Base-by-base conservation (phyloP, 768 basidiomycete species). In the Ephemerocybe angulata region DNA sequence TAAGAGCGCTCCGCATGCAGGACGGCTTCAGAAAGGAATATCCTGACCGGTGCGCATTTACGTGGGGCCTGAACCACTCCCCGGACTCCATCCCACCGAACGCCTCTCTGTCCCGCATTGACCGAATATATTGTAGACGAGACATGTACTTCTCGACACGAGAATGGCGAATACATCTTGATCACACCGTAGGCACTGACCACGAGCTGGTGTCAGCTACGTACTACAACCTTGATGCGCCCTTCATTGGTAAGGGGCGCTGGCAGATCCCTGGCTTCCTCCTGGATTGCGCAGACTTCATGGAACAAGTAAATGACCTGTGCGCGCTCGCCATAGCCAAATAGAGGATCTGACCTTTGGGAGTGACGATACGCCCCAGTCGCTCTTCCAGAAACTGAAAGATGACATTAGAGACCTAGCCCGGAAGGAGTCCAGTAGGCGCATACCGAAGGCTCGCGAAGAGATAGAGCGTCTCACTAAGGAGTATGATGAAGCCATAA, bases 41-140 rank as follows among this genome's bases (percentile, higher is more conserved):
- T 24, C 44, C 44, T 22, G 44, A 47, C 44, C 24, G 4, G 22
- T 13, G 7, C 11, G n/a, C 11, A 6, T 47, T 22, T n/a, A 47
- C 24, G 19, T 47, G 44, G 44, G 38, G 38, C n/a, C n/a, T n/a
- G n/a, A 41, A n/a, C 6, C 6, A 41, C 38, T 6, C 7, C 15
- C 7, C 38, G 15, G n/a, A n/a, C n/a, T n/a, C n/a, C n/a, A n/a
- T n/a, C n/a, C n/a, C n/a, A n/a, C n/a, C n/a, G n/a, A n/a, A n/a
- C n/a, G n/a, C n/a, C n/a, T n/a, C n/a, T n/a, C n/a, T 17, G 63
- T 71, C 70, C 2, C 51, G 70, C 13, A 58, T 75, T 0, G 67
- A 73, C 59, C 41, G 72, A 21, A 69, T 73, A 30, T 72, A 72
- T 52, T n/a, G n/a, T n/a, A n/a, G 48, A 61, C 0, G 63, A 54